Conservation (phyloP, 2,329 filamentous ascomycete species). For the Thielaviopsis punctulata region DNA sequence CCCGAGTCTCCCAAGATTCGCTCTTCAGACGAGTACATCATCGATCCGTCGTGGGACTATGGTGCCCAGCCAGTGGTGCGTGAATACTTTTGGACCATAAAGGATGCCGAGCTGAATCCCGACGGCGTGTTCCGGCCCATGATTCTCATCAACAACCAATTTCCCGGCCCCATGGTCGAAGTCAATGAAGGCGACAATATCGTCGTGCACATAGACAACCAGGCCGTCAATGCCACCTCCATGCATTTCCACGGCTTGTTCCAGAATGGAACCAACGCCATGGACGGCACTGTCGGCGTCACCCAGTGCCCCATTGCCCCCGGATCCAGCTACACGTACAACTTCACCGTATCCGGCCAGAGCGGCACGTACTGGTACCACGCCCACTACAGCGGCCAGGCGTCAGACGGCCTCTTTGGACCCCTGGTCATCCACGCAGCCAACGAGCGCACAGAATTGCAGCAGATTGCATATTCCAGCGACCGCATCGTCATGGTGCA, state of each 20-base stretch:
- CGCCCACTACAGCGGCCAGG: slow-evolving; percentile 45
- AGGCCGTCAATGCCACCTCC: slow-evolving; percentile 45
- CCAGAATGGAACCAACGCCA: slow-evolving; percentile 56
- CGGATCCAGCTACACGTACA: slow-evolving; percentile 45
- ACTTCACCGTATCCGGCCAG: slow-evolving; percentile 41
- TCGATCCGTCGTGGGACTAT: slow-evolving; percentile 40
- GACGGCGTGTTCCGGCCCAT: slow-evolving; percentile 40
- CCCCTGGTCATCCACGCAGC: slow-evolving; percentile 46
- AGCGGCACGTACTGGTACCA: slow-evolving; percentile 43
- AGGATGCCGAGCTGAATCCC: slow-evolving; percentile 39
- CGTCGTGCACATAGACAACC: slow-evolving; percentile 51
- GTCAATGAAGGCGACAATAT: slow-evolving; percentile 58
- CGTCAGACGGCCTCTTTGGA: slow-evolving; percentile 51
- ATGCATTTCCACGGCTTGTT: slow-evolving; percentile 68
- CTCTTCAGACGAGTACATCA: slow-evolving; percentile 33
- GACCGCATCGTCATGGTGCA: slow-evolving; percentile 52
- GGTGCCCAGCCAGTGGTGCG: slow-evolving; percentile 30
- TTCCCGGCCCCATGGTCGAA: slow-evolving; percentile 56
- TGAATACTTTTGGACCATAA: slow-evolving; percentile 41
- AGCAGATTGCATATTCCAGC: slow-evolving; percentile 16
- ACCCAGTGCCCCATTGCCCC: slow-evolving; percentile 52
- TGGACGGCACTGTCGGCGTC: slow-evolving; percentile 52
- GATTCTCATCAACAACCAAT: slow-evolving; percentile 58
- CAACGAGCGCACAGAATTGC: slow-evolving; percentile 21
- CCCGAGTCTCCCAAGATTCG: slow-evolving; percentile 17